Percentiles rank a stretch among this genome's conserved stretches.
Conservation (phyloP, 139 green algal species). For the Coelastrella sp. region DNA sequence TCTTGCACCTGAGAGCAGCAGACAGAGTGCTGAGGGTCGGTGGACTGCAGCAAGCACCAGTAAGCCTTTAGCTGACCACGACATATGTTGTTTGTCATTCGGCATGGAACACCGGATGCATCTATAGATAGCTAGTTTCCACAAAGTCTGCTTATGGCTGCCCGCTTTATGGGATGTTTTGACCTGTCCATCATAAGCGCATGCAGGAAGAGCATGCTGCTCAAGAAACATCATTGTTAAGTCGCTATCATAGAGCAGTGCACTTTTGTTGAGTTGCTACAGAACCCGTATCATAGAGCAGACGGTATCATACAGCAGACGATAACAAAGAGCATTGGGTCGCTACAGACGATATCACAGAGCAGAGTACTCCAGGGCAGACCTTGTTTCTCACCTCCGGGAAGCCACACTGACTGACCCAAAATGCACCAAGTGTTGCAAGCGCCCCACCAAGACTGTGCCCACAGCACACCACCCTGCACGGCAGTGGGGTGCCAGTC, state of each 20-base stretch:
- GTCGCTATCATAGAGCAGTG: too few relatives aligned
- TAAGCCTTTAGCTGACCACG: neutral
- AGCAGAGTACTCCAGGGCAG: neutral
- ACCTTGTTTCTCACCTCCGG: neutral
- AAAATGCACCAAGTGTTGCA: slow-evolving; percentile 16
- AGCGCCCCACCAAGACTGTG: slow-evolving; percentile 16
- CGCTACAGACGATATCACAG: neutral
- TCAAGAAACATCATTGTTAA: too few relatives aligned
- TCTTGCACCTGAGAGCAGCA: neutral
- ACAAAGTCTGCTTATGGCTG: too few relatives aligned
- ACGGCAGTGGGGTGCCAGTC: neutral
- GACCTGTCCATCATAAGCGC: too few relatives aligned
- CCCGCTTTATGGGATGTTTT: too few relatives aligned
- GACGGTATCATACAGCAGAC: too few relatives aligned
- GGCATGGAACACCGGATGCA: too few relatives aligned
- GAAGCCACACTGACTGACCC: neutral
- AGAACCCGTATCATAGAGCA: too few relatives aligned
- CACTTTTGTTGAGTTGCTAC: too few relatives aligned
- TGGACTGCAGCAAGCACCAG: neutral
- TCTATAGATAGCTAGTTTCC: too few relatives aligned
- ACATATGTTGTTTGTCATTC: neutral
- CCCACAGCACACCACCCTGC: slow-evolving; percentile 8
- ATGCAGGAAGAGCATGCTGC: too few relatives aligned
- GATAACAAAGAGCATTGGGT: neutral
- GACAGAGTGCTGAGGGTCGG: neutral